Evolutionary conservation across 176 grass and related monocot species (phyloP), one percentile per base, ranked within the genome.

Genomic region (Oryza nivara): DNA sequence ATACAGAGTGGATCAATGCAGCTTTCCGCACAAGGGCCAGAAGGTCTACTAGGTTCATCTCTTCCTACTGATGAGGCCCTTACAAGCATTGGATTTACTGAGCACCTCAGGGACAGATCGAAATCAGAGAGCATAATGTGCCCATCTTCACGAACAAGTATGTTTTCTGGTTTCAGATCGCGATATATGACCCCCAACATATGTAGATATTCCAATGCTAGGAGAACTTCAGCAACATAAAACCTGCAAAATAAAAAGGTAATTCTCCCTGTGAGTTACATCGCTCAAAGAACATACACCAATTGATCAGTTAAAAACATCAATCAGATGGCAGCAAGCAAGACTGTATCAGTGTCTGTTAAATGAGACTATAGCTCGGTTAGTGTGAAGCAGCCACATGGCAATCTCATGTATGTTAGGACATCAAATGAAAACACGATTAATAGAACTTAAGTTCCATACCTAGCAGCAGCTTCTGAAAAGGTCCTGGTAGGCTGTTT

Each of bases 71-170:
- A 92, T 67, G 84, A 96, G 23, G 91, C 86, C 84, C 91, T 92
- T 71, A 99, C 81, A 74, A 99, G 96, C 75, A 89, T 89, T 14
- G 96, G 96, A 68, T 75, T 94, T 26, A 94, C 96, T 7, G 96
- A 99, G 81, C 96, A 99, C 82, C 96, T 92, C 16, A 99, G 86
- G 80, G 96, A 99, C 25, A 99, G 86, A 88, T 99, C 96, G 73
- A 99, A 99, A 22, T 99, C 96, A 22, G 96, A 96, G 13, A 99
- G 93, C 96, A 99, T 99, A 70, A 99, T 96, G 65, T 99, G 96
- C 14, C 96, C 96, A 63, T 99, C 96, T 92, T 99, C 93, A 51
- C 96, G 96, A 51, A 99, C 96, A 80, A 99, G 90, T 77, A 99
- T 94, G 80, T 99, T 99, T 77, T 99, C 96, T 78, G 96, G 96